These are phyloP conservation scores for Nicotiana rustica DNA, from an alignment of 305 asterid genomes.

Conservation along the genomic window DNA sequence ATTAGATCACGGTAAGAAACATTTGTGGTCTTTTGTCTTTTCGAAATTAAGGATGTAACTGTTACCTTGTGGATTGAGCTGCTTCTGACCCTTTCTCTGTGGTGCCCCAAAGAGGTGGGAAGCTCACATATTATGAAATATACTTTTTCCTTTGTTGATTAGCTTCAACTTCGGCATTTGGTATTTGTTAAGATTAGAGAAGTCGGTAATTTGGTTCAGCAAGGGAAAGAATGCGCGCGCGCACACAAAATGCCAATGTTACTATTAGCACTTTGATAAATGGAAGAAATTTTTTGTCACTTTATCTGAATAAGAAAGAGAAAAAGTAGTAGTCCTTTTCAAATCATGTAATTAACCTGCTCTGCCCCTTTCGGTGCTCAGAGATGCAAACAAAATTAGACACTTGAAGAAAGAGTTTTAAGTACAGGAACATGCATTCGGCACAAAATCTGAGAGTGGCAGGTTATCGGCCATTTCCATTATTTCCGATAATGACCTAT, in stretches of 20 bases:
- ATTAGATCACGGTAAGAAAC: conserved; percentile 75
- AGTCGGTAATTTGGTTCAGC: neutral
- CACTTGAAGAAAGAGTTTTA: neutral
- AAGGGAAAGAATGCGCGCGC: neutral
- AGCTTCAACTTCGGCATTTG: conserved; percentile 13
- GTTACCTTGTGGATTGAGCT: conserved; percentile 24
- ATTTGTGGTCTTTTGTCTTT: conserved; percentile 32
- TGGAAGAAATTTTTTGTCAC: neutral
- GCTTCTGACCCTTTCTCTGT: neutral
- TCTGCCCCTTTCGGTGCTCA: neutral
- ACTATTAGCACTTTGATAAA: conserved; percentile 2
- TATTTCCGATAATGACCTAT: neutral
- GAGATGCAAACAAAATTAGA: conserved; percentile 25
- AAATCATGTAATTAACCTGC: neutral
- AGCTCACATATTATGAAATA: conserved; percentile 2
- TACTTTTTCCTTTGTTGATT: conserved; percentile 13
- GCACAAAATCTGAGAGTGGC: neutral
- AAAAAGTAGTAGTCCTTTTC: neutral
- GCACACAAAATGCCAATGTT: conserved; percentile 1
- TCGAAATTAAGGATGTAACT: conserved; percentile 19
- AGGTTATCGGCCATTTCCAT: conserved; percentile 10
- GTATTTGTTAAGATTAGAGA: conserved; percentile 11
- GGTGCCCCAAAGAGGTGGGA: neutral
- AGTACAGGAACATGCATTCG: neutral
- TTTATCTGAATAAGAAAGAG: neutral